Base-by-base conservation (phyloP, 768 basidiomycete genomes). In the Imleria badia region DNA sequence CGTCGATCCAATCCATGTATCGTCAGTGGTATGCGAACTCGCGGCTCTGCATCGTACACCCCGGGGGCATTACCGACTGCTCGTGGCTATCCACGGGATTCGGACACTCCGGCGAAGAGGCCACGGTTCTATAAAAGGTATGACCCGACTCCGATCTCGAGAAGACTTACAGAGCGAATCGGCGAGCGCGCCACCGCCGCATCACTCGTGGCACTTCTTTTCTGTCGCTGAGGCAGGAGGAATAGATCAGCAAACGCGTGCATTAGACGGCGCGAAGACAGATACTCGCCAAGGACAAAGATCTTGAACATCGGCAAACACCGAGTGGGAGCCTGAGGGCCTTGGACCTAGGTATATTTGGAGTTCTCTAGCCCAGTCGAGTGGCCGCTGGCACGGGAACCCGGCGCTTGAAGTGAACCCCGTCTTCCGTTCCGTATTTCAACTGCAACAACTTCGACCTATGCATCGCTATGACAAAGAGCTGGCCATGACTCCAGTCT, bases 401-500 rank as follows among this genome's bases (percentile, higher is more conserved):
- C 26, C 6, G 26, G 26, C 26, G 26, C 26, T 6, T 26, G 26
- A 26, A 26, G 6, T 26, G 26, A 6, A 4, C 26, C 26, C 26
- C 26, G 26, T 26, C 26, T 26, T 26, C 26, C 6, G 26, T 26
- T 26, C 26, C 26, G 6, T 26, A 6, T 26, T 26, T 26, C 26
- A 26, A 59, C 9, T 30, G 35, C 9, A 45, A 15, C 41, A 29
- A 47, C 3, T n/a, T n/a, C n/a, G 22, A 35, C 17, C 20, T 6
- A 43, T 58, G 15, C 33, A 30, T 44, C 26, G 22, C 42, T 30
- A 56, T 50, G 54, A 44, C 44, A 22, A 48, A 39, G 31, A 31
- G 13, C 12, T 36, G 26, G 26, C 6, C 26, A 26, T 26, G 26
- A 26, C 6, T 26, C 26, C 26, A 26, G 26, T 26, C 31, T n/a